phyloP scores from a whole-genome alignment of 2,329 filamentous ascomycete species.

The Ophiostoma ips region DNA sequence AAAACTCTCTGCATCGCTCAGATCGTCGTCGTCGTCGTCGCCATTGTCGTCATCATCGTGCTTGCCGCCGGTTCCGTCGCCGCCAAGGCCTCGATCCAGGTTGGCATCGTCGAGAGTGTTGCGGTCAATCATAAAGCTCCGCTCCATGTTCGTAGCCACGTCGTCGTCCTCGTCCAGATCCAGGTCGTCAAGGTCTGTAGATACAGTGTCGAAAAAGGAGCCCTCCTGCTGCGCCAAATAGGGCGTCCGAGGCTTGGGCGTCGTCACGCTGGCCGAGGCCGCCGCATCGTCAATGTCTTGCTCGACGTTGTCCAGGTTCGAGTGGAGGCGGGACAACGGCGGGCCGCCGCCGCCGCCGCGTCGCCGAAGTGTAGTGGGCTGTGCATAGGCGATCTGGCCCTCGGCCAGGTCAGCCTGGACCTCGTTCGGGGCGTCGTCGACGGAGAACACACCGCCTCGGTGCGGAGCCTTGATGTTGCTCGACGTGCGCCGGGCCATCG shows the following conservation, averaged over 20 bases:
- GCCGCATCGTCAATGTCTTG: slow-evolving; percentile 15
- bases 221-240: neutral
- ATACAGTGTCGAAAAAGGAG: neutral
- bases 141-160: slow-evolving; percentile 1
- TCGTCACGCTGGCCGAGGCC: neutral
- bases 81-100: slow-evolving; percentile 24
- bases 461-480: slow-evolving; percentile 59
- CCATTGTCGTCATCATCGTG: slow-evolving; percentile 30
- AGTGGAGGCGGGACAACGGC: slow-evolving; percentile 18
- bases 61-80: slow-evolving; percentile 24
- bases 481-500: slow-evolving; percentile 58
- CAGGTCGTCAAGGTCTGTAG: neutral
- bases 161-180: slow-evolving; percentile 5
- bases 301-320: slow-evolving; percentile 16
- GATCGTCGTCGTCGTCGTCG: slow-evolving; percentile 53
- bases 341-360: neutral
- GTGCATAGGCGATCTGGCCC: slow-evolving; percentile 26
- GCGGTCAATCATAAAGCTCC: slow-evolving; percentile 10
- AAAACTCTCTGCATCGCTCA: slow-evolving; percentile 94
- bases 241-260: neutral
- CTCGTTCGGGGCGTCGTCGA: slow-evolving; percentile 75
- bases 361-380: slow-evolving; percentile 12
- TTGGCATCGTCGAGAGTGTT: slow-evolving; percentile 19
- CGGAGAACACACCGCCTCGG: slow-evolving; percentile 76
- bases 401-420: slow-evolving; percentile 53